Evolutionary conservation across 2,329 filamentous ascomycete species (phyloP).

Genomic region (Macrophomina pseudophaseolina): DNA sequence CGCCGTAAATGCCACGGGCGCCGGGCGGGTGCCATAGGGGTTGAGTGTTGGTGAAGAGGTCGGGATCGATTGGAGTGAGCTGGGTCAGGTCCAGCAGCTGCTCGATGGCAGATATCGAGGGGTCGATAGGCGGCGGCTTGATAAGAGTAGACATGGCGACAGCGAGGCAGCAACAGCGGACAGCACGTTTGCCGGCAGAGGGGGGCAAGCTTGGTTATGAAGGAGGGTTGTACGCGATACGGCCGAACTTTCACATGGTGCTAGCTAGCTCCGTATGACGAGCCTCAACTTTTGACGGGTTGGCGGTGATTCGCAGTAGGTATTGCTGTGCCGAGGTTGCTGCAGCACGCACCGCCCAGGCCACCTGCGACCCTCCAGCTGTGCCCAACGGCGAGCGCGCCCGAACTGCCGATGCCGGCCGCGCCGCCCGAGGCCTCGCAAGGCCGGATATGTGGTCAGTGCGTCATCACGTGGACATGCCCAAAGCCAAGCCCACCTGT

Average conservation of each 20-base stretch:
- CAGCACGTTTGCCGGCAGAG: background rate
- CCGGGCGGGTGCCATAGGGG: conserved; percentile 91
- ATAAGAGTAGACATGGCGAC: conserved; percentile 65
- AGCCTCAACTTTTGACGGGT: background rate
- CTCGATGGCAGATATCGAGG: conserved; percentile 79
- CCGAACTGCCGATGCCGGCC: conserved; percentile 3
- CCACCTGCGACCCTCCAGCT: too few relatives aligned
- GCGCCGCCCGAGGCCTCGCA: background rate
- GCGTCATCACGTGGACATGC: background rate
- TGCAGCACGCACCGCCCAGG: background rate
- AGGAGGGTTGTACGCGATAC: background rate
- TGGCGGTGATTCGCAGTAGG: conserved; percentile 4
- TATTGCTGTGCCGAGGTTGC: conserved; percentile 10
- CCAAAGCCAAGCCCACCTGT: too few relatives aligned
- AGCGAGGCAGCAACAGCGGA: background rate
- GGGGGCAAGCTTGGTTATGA: background rate
- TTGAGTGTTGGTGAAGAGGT: conserved; percentile 94
- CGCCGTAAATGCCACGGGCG: conserved; percentile 91
- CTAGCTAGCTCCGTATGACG: background rate
- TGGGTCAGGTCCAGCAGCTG: conserved; percentile 87
- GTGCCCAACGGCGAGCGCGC: background rate
- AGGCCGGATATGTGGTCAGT: too few relatives aligned
- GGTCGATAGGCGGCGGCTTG: conserved; percentile 73
- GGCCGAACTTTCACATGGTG: conserved; percentile 19
- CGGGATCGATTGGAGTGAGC: conserved; percentile 74